phyloP scores from a whole-genome alignment of 139 green algal genomes.

The Chlamydomonas sp. region DNA sequence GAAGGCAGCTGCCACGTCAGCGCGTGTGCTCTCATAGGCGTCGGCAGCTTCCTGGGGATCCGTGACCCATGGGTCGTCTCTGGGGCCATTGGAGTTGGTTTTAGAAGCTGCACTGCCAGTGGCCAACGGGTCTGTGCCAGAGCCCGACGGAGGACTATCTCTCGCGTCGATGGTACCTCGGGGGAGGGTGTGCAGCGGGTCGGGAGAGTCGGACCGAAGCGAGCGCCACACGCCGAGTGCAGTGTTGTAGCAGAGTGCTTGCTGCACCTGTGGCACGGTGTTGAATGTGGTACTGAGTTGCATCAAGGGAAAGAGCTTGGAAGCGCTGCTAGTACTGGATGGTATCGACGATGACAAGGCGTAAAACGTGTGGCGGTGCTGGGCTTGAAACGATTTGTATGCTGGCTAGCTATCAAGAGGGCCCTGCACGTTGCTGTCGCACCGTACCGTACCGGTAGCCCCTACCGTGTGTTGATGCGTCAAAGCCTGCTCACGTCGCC shows the following conservation, averaged over 20 bases:
- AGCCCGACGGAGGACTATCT: no score
- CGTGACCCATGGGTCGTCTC: no score
- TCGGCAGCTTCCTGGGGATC: no score
- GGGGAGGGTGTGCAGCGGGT: not conserved
- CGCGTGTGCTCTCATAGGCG: no score
- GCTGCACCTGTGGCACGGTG: constrained; percentile 57
- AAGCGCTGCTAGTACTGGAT: not conserved
- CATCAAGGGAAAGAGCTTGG: not conserved
- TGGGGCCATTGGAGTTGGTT: no score
- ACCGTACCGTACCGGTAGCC: not conserved
- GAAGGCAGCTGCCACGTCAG: no score
- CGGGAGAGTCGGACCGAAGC: constrained; percentile 55
- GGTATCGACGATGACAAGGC: not conserved
- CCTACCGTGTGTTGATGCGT: not conserved
- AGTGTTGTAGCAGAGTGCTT: constrained; percentile 79
- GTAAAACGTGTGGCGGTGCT: not conserved
- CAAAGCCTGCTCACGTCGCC: not conserved
- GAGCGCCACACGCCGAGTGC: constrained; percentile 70
- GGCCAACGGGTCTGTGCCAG: no score
- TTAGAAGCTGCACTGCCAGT: no score
- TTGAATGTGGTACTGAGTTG: not conserved
- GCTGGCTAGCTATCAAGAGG: not conserved
- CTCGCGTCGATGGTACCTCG: not conserved
- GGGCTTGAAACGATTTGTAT: not conserved
- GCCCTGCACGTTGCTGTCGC: not conserved